These are phyloP conservation scores for Brachypodium distachyon DNA, from an alignment of 202 grass and related monocot genomes.

Conservation along the genomic window DNA sequence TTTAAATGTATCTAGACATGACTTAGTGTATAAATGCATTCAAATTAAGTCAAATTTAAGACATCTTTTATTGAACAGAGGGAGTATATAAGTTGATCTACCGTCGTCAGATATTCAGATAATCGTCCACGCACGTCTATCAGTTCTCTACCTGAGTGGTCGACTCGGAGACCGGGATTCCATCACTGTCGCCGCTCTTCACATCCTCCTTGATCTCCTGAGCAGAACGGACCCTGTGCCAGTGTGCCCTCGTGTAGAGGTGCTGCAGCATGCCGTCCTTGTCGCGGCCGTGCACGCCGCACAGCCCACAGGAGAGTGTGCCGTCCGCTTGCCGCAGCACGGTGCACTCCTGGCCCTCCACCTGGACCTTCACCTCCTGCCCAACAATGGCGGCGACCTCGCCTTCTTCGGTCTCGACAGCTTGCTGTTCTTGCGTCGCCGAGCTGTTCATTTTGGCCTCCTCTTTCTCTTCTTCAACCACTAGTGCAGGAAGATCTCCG, in stretches of 20 bases:
- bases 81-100: too few species aligned
- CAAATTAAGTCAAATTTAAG: too few species aligned
- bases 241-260: background rate
- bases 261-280: background rate
- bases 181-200: too few species aligned
- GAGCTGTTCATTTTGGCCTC: background rate
- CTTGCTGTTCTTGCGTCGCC: background rate
- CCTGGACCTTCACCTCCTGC: background rate
- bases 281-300: background rate
- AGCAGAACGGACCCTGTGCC: background rate
- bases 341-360: background rate
- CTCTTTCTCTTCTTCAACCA: background rate
- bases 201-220: background rate
- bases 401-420: background rate
- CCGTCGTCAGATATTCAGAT: too few species aligned
- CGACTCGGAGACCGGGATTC: too few species aligned
- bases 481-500: background rate
- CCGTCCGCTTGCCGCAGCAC: background rate
- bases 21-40: too few species aligned
- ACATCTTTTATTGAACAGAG: too few species aligned
- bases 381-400: background rate
- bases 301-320: background rate
- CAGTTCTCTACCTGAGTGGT: too few species aligned
- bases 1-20: too few species aligned
- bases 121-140: too few species aligned